A percentile compares a stretch with the other conserved stretches of the same genome.
These are phyloP conservation scores for Mucor indicus DNA, from an alignment of 371 early-diverging fungal species.

Conservation along the genomic window DNA sequence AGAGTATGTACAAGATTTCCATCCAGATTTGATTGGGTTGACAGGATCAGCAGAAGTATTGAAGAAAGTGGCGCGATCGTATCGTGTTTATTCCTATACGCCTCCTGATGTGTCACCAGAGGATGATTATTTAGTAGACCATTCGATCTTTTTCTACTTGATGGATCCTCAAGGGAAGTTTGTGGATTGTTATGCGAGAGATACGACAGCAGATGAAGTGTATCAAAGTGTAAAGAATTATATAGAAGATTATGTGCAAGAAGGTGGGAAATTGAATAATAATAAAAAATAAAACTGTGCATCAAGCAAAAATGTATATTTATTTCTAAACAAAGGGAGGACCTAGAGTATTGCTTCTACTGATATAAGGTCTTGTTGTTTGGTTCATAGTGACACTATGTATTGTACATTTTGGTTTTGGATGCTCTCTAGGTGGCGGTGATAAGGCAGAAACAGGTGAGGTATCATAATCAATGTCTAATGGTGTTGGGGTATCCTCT, in stretches of 20 bases:
- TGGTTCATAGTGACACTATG: too few relatives aligned
- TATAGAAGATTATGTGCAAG: conserved; percentile 45
- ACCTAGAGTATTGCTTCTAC: too few relatives aligned
- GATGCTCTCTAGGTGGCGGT: too few relatives aligned
- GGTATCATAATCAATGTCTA: too few relatives aligned
- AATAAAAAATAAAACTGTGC: too few relatives aligned
- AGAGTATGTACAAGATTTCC: conserved; percentile 88
- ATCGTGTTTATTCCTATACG: conserved; percentile 84
- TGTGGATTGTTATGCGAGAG: conserved; percentile 82
- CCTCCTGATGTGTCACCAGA: conserved; percentile 73
- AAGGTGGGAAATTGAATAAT: too few relatives aligned
- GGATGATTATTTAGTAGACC: conserved; percentile 93
- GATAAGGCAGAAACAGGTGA: too few relatives aligned
- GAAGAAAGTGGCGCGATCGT: conserved; percentile 76
- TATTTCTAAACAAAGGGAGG: too few relatives aligned
- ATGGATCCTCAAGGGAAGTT: conserved; percentile 88
- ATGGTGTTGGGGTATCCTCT: too few relatives aligned
- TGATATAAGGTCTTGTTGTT: too few relatives aligned
- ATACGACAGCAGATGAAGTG: conserved; percentile 57
- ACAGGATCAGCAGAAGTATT: conserved; percentile 84
- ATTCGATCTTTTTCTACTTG: conserved; percentile 93
- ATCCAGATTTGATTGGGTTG: conserved; percentile 83
- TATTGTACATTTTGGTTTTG: too few relatives aligned
- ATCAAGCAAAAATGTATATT: too few relatives aligned
- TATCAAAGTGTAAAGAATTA: conserved; percentile 51